Conservation (phyloP, 306 rosid species). For the Crotalaria pallida region DNA sequence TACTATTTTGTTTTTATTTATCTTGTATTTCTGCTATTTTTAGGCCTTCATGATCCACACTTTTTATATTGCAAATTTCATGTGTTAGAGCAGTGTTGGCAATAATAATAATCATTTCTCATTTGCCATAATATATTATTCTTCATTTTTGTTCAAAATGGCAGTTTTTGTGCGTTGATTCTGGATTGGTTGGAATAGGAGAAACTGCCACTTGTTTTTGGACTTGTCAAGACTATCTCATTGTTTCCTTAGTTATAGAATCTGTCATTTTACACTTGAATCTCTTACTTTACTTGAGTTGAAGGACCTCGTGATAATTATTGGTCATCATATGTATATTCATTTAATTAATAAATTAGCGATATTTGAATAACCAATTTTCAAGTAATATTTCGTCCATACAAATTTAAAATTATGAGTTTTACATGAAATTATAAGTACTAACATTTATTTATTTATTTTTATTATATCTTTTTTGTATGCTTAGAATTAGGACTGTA, state of each 20-base stretch:
- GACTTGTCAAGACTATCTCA: not conserved
- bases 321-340: not conserved
- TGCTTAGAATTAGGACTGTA: not conserved
- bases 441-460: too few species aligned
- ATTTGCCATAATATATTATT: slow-evolving; percentile 19
- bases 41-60: slow-evolving; percentile 33
- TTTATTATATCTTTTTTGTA: not conserved
- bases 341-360: too few species aligned
- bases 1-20: slow-evolving; percentile 41
- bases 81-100: slow-evolving; percentile 52
- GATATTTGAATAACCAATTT: too few species aligned
- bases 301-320: not conserved
- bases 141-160: slow-evolving; percentile 22
- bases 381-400: not conserved
- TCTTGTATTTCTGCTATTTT: slow-evolving; percentile 31
- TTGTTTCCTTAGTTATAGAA: slow-evolving; percentile 7
- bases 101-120: slow-evolving; percentile 48
- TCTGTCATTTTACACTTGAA: slow-evolving; percentile 1
- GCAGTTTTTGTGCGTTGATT: slow-evolving; percentile 23
- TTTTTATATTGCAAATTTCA: slow-evolving; percentile 29
- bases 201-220: not conserved
- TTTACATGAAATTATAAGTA: too few species aligned
- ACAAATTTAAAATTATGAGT: too few species aligned
- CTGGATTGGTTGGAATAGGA: not conserved
- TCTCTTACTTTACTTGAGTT: not conserved